These are phyloP conservation scores for Gyrodon lividus DNA, from an alignment of 768 basidiomycete genomes.

Conservation along the genomic window DNA sequence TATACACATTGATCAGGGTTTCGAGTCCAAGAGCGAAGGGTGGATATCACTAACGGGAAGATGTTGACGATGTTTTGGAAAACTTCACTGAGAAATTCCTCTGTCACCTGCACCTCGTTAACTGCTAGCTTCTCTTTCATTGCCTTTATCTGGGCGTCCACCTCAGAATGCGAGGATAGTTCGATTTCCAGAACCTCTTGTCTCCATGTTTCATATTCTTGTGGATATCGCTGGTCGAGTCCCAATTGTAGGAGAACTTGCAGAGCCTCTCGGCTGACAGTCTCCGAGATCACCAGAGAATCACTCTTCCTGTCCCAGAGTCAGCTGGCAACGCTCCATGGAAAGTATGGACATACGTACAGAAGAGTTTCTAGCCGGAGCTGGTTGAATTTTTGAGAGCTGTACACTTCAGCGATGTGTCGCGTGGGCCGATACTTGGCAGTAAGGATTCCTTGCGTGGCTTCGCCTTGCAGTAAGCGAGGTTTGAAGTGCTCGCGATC, in stretches of 20 bases:
- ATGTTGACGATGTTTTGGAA: slow-evolving; percentile 18
- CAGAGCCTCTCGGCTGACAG: slow-evolving; percentile 21
- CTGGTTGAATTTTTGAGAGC: slow-evolving; percentile 1
- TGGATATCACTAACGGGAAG: slow-evolving; percentile 15
- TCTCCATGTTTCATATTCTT: slow-evolving; percentile 17
- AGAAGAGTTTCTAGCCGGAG: slow-evolving; percentile 11
- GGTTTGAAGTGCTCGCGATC: slow-evolving; percentile 17
- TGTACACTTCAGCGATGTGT: background rate
- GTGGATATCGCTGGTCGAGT: slow-evolving; percentile 19
- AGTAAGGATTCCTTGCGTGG: slow-evolving; percentile 33
- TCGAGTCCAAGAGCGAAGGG: background rate
- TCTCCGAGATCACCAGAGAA: slow-evolving; percentile 13
- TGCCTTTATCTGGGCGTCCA: background rate
- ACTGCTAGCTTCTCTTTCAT: slow-evolving; percentile 7
- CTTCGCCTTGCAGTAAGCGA: slow-evolving; percentile 33
- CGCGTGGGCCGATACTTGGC: slow-evolving; percentile 17
- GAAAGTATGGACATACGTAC: slow-evolving; percentile 6
- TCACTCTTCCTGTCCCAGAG: slow-evolving; percentile 12
- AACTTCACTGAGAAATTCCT: slow-evolving; percentile 4
- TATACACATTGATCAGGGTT: background rate
- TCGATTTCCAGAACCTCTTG: slow-evolving; percentile 1
- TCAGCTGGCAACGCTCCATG: background rate
- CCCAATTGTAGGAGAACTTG: slow-evolving; percentile 23
- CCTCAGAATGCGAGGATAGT: background rate
- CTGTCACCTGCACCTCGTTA: slow-evolving; percentile 1